Evolutionary conservation across 164 flowering plant species (phyloP), one percentile per base, ranked within the genome.

Genomic region (Tetracentron sinense): DNA sequence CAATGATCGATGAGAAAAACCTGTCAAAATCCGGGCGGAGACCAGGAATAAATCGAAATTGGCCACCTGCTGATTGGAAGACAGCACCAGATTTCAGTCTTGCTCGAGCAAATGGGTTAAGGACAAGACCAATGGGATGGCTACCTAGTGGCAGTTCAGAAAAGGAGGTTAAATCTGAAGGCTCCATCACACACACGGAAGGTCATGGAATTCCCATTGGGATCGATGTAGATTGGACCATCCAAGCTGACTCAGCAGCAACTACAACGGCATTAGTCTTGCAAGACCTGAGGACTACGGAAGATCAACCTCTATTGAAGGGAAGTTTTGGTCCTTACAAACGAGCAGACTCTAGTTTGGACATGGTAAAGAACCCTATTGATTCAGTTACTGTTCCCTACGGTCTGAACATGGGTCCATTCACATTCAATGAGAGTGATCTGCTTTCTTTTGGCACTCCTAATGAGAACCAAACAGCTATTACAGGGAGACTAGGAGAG

Each of bases 41-140:
- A 60, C 49, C 63, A 11, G 72, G 74, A 44, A 51, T 35, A 42
- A 67, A 23, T 74, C 66, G 84, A 25, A 77, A 67, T 62, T 89
- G 95, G 96, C 96, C 90, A 11, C 89, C 94, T 66, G 81, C 59
- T 0, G 79, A 76, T 64, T 87, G 96, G 96, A 89, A 78, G 73
- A 83, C 83, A 49, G 96, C 88, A n/a, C 92, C 96, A 2, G 90
- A 79, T 70, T 81, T 82, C 55, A 42, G 54, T 62, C 69, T 59
- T 68, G 74, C 76, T 28, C 75, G 59, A 48, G 68, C 63, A 58
- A 72, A 75, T 74, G 77, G 75, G 20, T 66, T 66, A 28, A 78
- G 70, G 60, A 75, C 77, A 6, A 67, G 61, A 52, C 57, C 79
- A 29, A 52, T 50, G 8, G 49, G 10, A 17, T 1, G 68, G 14